Evolutionary conservation across 2,329 filamentous ascomycete species (phyloP), one percentile per base, ranked within the genome.

Genomic region (Iodosphaeria phyllophila): DNA sequence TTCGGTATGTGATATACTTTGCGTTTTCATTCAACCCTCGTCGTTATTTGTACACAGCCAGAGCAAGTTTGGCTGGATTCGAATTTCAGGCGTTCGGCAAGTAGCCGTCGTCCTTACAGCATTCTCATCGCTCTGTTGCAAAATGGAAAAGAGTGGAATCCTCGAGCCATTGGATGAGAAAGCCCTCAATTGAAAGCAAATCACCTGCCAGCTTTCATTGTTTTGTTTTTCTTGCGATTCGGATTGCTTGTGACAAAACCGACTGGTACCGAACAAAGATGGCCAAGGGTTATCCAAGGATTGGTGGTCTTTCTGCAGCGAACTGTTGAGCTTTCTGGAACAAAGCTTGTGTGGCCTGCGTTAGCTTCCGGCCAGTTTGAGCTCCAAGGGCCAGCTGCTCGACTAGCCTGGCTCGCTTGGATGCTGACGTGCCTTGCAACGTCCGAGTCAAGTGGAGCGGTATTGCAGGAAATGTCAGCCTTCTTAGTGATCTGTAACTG

Each of bases 291-390:
- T 53, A 54, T 55, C 52, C 37, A 56, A 61, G 52, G 58, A 54
- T 51, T n/a, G 46, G 35, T 29, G 25, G 37, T 49, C 42, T 44
- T 54, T 60, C 64, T 64, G 64, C 60, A 63, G 52, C 48, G 56
- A 39, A 40, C 47, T 45, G 50, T 45, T 42, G 54, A 52, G 44
- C 40, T 40, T 39, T 42, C 42, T 46, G 46, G 43, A 43, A 47
- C 47, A 49, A 41, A 40, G 37, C 37, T 37, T 37, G 34, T 33
- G 35, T 38, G 38, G 35, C 32, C 30, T 37, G 24, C 30, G 27
- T 36, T 38, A 40, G 38, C 32, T 33, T 35, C 31, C 28, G 12
- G 13, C 28, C 18, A 25, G 27, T 18, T 13, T 18, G 22, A 16
- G 22, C 17, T 9, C 33, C 28, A 25, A 32, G 25, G 23, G 23